phyloP scores from a whole-genome alignment of 139 green algal genomes.

The Chlorella ohadii region DNA sequence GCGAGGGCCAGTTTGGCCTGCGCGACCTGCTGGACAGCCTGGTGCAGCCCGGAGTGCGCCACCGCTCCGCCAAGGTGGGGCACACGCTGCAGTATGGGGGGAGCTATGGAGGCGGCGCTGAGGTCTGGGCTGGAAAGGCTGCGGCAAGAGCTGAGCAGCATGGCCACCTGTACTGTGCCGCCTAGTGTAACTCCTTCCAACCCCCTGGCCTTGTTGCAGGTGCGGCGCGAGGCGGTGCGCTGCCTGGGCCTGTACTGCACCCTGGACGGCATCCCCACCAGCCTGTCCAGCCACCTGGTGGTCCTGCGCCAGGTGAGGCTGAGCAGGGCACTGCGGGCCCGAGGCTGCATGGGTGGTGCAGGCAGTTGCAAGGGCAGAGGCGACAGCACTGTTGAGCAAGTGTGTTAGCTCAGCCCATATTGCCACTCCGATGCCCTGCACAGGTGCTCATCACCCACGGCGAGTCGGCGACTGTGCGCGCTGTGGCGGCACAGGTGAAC shows the following conservation, averaged over 20 bases:
- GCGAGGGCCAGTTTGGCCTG: slow-evolving; percentile 13
- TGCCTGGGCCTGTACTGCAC: slow-evolving; percentile 63
- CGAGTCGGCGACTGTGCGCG: slow-evolving; percentile 21
- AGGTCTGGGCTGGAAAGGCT: too few species aligned
- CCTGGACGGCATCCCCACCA: slow-evolving; percentile 37
- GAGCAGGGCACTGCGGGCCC: too few species aligned
- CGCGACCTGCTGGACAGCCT: slow-evolving; percentile 36
- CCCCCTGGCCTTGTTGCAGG: not conserved
- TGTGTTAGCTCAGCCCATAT: too few species aligned
- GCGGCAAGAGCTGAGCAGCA: too few species aligned
- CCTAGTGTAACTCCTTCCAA: too few species aligned
- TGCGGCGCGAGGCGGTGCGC: slow-evolving; percentile 47
- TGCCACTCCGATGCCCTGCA: too few species aligned
- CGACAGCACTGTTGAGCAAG: too few species aligned
- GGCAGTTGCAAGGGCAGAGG: too few species aligned
- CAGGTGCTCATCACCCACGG: not conserved
- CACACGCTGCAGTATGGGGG: too few species aligned
- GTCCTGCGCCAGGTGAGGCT: slow-evolving; percentile 18
- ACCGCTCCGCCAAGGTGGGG: slow-evolving; percentile 32
- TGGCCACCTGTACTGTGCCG: too few species aligned
- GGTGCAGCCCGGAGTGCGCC: slow-evolving; percentile 41
- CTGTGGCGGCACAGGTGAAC: slow-evolving; percentile 19
- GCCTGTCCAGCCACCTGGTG: not conserved
- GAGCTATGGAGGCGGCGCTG: too few species aligned
- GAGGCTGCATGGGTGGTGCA: too few species aligned